phyloP scores from a whole-genome alignment of 768 basidiomycete genomes.

The Cytidiella melzeri region DNA sequence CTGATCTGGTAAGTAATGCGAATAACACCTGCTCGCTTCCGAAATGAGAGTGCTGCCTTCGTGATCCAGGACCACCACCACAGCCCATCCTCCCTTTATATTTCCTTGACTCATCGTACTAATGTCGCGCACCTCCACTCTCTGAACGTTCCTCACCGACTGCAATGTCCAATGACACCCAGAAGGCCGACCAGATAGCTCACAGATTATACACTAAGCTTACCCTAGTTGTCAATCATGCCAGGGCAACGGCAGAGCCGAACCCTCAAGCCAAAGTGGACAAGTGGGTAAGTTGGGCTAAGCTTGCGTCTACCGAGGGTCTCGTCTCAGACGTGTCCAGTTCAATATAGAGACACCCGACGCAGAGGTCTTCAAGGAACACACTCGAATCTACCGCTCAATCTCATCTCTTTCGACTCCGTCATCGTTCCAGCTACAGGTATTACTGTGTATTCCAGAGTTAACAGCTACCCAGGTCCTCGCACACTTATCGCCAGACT shows the following conservation, averaged over 20 bases:
- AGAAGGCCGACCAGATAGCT: conserved; percentile 82
- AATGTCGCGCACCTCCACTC: conserved; percentile 16
- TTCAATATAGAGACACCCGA: conserved; percentile 82
- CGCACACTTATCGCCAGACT: conserved; percentile 54
- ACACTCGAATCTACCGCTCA: conserved; percentile 54
- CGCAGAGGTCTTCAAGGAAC: conserved; percentile 58
- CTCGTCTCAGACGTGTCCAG: conserved; percentile 36
- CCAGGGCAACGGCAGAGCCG: conserved; percentile 56
- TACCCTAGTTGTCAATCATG: conserved; percentile 66
- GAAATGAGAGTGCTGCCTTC: conserved; percentile 11
- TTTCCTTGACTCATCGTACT: conserved; percentile 14
- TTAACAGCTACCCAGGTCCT: conserved; percentile 64
- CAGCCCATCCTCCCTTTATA: conserved; percentile 13
- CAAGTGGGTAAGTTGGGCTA: conserved; percentile 62
- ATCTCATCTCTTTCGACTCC: conserved; percentile 48
- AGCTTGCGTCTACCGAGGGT: too few relatives aligned
- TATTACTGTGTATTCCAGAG: conserved; percentile 67
- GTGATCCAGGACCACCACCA: conserved; percentile 14
- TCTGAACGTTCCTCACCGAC: conserved; percentile 17
- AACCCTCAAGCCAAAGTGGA: conserved; percentile 47
- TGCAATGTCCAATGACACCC: conserved; percentile 44
- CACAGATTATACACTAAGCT: conserved; percentile 81
- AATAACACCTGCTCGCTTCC: background rate
- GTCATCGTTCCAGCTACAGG: conserved; percentile 59
- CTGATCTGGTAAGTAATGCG: background rate